A percentile compares a stretch with the other conserved stretches of the same genome.
phyloP scores from a whole-genome alignment of 2,329 filamentous ascomycete species.

The Celoporthe dispersa region DNA sequence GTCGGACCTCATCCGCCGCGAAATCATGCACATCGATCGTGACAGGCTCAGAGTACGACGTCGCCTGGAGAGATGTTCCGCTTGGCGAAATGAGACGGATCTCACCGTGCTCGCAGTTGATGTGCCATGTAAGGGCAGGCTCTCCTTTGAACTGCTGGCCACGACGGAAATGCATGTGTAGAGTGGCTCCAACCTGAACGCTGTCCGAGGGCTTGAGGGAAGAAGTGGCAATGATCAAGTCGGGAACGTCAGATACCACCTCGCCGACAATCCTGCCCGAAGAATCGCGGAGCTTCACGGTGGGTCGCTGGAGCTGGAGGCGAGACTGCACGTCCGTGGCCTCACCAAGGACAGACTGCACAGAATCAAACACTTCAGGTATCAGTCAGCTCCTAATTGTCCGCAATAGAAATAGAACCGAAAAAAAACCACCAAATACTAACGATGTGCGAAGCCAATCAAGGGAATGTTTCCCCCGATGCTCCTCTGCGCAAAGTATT shows the following conservation, averaged over 20 bases:
- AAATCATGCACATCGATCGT: conserved; percentile 57
- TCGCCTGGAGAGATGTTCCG: conserved; percentile 38
- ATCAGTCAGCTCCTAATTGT: conserved; percentile 35
- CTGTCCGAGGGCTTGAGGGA: conserved; percentile 36
- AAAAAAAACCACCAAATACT: conserved; percentile 28
- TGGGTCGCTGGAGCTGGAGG: conserved; percentile 51
- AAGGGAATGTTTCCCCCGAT: conserved; percentile 51
- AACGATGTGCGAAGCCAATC: conserved; percentile 49
- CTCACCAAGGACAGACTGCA: conserved; percentile 53
- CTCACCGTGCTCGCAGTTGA: conserved; percentile 54
- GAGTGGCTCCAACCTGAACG: conserved; percentile 41
- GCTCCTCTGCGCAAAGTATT: conserved; percentile 54
- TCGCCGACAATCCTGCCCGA: conserved; percentile 40
- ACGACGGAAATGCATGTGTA: conserved; percentile 46
- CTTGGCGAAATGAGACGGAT: conserved; percentile 42
- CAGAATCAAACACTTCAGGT: conserved; percentile 47
- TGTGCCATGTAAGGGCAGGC: conserved; percentile 49
- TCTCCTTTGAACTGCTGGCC: conserved; percentile 51
- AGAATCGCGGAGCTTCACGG: conserved; percentile 41
- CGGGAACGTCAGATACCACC: conserved; percentile 36
- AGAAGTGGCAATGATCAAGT: conserved; percentile 39
- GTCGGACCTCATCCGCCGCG: conserved; percentile 48
- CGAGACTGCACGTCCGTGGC: conserved; percentile 43
- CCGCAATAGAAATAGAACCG: not conserved
- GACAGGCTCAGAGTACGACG: conserved; percentile 44